phyloP scores from a whole-genome alignment of 2,329 filamentous ascomycete genomes.

The Fusarium continuum region DNA sequence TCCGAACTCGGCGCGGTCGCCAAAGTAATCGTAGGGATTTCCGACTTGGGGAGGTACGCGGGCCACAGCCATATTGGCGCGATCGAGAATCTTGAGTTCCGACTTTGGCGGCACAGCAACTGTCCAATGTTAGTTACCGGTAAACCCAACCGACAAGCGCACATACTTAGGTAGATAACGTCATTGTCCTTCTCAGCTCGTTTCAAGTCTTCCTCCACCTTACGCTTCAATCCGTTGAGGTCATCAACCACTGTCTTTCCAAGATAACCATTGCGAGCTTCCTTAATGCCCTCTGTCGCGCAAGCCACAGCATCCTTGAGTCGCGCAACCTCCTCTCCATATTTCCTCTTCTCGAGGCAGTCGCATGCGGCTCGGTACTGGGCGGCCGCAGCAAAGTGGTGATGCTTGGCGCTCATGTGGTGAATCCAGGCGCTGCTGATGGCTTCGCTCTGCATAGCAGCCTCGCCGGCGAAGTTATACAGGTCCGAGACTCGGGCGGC shows the following conservation, averaged over 20 bases:
- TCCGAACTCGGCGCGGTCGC: conserved; percentile 82
- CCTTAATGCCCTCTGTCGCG: conserved; percentile 86
- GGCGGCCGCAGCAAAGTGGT: conserved; percentile 95
- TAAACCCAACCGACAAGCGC: fast-evolving
- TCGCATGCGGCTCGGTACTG: conserved; percentile 93
- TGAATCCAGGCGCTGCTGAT: conserved; percentile 97
- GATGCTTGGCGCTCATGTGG: conserved; percentile 95
- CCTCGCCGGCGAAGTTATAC: conserved; percentile 85
- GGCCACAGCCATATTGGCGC: conserved; percentile 86
- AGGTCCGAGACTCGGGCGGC: conserved; percentile 90
- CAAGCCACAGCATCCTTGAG: conserved; percentile 83
- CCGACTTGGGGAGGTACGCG: conserved; percentile 83
- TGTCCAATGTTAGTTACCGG: conserved; percentile 48
- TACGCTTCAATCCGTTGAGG: conserved; percentile 81
- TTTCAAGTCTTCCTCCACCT: conserved; percentile 87
- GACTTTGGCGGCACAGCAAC: conserved; percentile 86
- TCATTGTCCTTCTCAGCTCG: conserved; percentile 96
- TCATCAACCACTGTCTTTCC: conserved; percentile 85
- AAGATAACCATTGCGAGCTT: conserved; percentile 76
- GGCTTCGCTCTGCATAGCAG: conserved; percentile 86
- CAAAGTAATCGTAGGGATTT: conserved; percentile 81
- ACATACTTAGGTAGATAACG: conserved; percentile 84
- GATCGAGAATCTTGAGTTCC: conserved; percentile 84
- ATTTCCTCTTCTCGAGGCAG: conserved; percentile 90
- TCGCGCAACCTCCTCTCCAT: conserved; percentile 93